Evolutionary conservation across 208 protist species (phyloP).

Genomic region (Leishmania gerbilli): DNA sequence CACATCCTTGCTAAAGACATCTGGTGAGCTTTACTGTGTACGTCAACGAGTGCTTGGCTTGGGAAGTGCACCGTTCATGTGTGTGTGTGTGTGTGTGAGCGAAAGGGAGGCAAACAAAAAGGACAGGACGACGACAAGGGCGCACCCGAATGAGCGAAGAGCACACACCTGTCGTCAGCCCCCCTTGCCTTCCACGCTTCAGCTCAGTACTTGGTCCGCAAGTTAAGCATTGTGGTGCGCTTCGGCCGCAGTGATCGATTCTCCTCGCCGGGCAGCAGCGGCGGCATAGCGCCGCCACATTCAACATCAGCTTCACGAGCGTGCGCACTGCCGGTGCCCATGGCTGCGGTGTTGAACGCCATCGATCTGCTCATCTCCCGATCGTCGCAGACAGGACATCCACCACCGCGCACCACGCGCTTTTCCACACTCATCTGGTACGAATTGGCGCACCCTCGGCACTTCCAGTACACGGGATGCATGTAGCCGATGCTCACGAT

Average conservation of each 20-base stretch:
- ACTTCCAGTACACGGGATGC: conserved; percentile 80
- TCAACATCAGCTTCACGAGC: neutral
- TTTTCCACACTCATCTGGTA: conserved; percentile 90
- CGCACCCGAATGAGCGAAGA: neutral
- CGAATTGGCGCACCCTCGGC: conserved; percentile 44
- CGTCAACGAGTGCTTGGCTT: neutral
- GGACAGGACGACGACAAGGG: neutral
- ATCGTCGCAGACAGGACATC: conserved; percentile 63
- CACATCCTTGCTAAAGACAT: neutral
- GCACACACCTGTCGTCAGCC: neutral
- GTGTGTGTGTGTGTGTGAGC: neutral
- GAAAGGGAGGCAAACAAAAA: neutral
- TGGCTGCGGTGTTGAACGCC: neutral
- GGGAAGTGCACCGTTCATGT: neutral
- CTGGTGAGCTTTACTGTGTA: neutral
- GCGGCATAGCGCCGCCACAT: neutral
- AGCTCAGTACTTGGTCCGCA: conserved; percentile 83
- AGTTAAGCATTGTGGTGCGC: conserved; percentile 74
- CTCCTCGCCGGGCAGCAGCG: conserved; percentile 58
- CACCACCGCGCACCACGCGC: conserved; percentile 83
- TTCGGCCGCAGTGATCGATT: conserved; percentile 70
- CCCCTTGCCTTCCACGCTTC: neutral
- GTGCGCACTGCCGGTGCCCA: neutral
- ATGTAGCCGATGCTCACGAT: conserved; percentile 85
- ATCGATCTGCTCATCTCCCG: conserved; percentile 3